Base-by-base conservation (phyloP, 1,284 basidiomycete species). In the Flammula alnicola region DNA sequence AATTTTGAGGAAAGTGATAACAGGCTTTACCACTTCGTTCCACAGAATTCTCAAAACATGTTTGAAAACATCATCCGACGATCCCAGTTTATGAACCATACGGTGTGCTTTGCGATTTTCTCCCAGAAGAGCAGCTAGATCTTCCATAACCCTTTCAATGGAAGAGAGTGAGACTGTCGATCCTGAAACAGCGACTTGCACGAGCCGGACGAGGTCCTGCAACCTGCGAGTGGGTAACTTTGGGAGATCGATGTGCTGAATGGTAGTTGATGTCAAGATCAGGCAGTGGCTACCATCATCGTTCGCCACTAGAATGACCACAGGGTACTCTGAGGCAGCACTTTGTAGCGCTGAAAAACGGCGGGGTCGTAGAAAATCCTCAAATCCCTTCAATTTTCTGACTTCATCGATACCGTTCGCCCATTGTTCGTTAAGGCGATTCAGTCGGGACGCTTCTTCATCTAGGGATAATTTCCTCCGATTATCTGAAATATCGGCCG, bases 341-440 rank as follows among this genome's bases (percentile, higher is more conserved):
- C 17, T 23, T 38, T 49, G 45, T 12, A 55, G 31, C 19, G 33
- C 14, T 3, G 32, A 36, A 1, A 49, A 11, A 9, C 8, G 25
- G 8, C 8, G 31, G 3, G 54, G 46, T 20, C 32, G 36, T 9
- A 52, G 20, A 35, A 55, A 55, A 27, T 43, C 32, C 31, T 47
- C 39, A 32, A 51, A 55, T 5, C 44, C 46, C 3, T 26, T 7
- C 17, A 49, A 19, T 12, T 37, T 33, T 22, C 54, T 14, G 11
- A 49, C 35, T 20, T 47, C 37, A 10, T 39, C 30, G n/a, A 58
- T 5, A n/a, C 14, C 19, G 9, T 31, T 29, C 3, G 25, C 12
- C 57, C 54, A 61, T 20, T 56, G 42, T 10, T 53, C 36, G 35
- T 56, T 52, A n/a, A 61, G 47, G 10, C 43, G 17, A 19, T 42